Evolutionary conservation across 1,139 yeast genomes (phyloP), one percentile per base, ranked within the genome.

Genomic region (Yamadazyma sp.): DNA sequence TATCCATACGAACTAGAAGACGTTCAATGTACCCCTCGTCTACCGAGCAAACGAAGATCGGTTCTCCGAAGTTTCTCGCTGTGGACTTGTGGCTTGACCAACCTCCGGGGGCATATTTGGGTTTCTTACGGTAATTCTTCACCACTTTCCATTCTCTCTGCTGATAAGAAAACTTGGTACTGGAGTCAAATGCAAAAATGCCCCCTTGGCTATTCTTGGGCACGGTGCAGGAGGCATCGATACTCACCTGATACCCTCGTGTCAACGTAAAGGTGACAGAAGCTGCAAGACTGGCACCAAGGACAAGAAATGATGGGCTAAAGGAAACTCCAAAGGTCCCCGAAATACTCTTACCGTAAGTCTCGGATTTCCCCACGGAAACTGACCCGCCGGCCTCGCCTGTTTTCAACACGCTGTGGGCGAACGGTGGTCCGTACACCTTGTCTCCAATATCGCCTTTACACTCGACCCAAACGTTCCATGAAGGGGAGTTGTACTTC

Each of bases 141-240:
- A 29, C 22, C 3, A 31, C 8, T 16, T 33, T 34, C 53, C 53
- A 49, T 18, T 43, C 38, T 34, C 47, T 45, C 11, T 24, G 8
- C 17, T 39, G 24, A 7, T 37, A 37, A 2, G 39, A 29, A 11
- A 35, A 31, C 2, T 20, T 17, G n/a, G 46, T 31, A 4, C 37
- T 31, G 3, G 38, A 35, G 23, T 48, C 51, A 27, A 48, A 49
- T 6, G 42, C 39, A 26, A 39, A 45, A 14, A 49, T 18, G 7
- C 45, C 53, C 7, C 52, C 53, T 16, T 22, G 20, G 16, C 30
- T 38, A 1, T 44, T 42, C 6, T 20, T 33, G 7, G 52, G 52
- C 5, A 49, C 44, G 6, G 31, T 28, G 23, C 48, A 44, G 7
- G 43, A 34, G 12, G 39, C 48, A 9, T 40, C 40, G 2, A 37